Conservation (phyloP, 2,329 filamentous ascomycete species). For the Didymellaceae sp. region DNA sequence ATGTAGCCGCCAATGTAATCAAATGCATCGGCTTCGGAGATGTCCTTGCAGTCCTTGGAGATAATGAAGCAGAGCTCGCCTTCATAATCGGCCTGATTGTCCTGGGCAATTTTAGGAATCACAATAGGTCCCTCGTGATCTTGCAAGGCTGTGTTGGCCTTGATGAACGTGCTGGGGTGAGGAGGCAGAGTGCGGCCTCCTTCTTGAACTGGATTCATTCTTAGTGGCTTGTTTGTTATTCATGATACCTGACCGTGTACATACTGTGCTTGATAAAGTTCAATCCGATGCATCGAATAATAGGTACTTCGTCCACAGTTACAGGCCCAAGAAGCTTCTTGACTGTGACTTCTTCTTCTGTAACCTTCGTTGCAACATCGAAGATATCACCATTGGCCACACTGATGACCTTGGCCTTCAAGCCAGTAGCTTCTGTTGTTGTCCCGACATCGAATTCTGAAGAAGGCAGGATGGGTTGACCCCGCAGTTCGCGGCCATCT, state of each 20-base stretch:
- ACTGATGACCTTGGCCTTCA: constrained; percentile 61
- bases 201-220: constrained; percentile 55
- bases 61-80: constrained; percentile 56
- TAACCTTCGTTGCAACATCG: constrained; percentile 58
- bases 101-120: constrained; percentile 58
- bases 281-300: constrained; percentile 64
- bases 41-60: constrained; percentile 59
- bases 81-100: constrained; percentile 55
- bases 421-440: constrained; percentile 54
- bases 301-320: constrained; percentile 58
- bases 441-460: constrained; percentile 58
- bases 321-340: constrained; percentile 62
- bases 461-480: constrained; percentile 59
- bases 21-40: constrained; percentile 53
- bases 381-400: constrained; percentile 57
- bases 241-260: constrained; percentile 1
- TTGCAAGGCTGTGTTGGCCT: constrained; percentile 52
- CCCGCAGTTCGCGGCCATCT: constrained; percentile 58
- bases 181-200: constrained; percentile 59
- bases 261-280: constrained; percentile 66
- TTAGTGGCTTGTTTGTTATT: background rate
- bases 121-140: constrained; percentile 52
- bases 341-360: constrained; percentile 62
- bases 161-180: constrained; percentile 60
- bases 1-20: constrained; percentile 62